phyloP scores from a whole-genome alignment of 2,329 filamentous ascomycete species.

The Fonsecaea pedrosoi region DNA sequence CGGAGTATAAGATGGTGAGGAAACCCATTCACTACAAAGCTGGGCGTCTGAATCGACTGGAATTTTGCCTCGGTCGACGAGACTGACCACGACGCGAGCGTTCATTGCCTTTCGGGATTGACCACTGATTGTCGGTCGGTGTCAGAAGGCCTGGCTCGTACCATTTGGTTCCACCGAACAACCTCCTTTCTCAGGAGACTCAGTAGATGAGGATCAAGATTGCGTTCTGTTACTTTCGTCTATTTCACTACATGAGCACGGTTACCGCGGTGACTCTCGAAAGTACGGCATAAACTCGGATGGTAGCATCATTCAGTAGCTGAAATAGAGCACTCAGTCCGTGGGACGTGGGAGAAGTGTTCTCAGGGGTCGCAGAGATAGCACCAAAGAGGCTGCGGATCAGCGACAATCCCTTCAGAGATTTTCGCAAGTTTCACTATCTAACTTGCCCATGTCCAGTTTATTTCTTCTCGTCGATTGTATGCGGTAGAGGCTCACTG shows the following conservation, averaged over 20 bases:
- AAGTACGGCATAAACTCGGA: too few relatives aligned
- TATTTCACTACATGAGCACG: too few relatives aligned
- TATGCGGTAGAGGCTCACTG: constrained; percentile 12
- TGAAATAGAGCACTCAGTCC: not conserved
- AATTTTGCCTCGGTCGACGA: constrained; percentile 9
- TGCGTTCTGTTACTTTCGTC: too few relatives aligned
- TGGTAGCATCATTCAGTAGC: too few relatives aligned
- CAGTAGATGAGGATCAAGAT: not conserved
- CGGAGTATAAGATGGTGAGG: not conserved
- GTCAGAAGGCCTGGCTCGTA: not conserved
- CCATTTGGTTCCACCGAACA: not conserved
- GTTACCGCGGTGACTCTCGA: not conserved
- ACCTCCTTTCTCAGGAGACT: not conserved
- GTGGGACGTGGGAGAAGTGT: not conserved
- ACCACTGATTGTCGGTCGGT: not conserved
- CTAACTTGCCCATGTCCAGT: not conserved
- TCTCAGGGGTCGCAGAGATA: not conserved
- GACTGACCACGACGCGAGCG: not conserved
- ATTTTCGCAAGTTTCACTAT: not conserved
- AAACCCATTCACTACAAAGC: not conserved
- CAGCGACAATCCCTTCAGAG: not conserved
- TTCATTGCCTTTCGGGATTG: not conserved
- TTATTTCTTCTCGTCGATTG: constrained; percentile 21
- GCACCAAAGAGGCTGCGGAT: not conserved
- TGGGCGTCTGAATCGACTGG: not conserved